A percentile compares a stretch with the other conserved stretches of the same genome.
These are phyloP conservation scores for Starmerella cellae DNA, from an alignment of 805 yeast genomes.

Conservation along the genomic window DNA sequence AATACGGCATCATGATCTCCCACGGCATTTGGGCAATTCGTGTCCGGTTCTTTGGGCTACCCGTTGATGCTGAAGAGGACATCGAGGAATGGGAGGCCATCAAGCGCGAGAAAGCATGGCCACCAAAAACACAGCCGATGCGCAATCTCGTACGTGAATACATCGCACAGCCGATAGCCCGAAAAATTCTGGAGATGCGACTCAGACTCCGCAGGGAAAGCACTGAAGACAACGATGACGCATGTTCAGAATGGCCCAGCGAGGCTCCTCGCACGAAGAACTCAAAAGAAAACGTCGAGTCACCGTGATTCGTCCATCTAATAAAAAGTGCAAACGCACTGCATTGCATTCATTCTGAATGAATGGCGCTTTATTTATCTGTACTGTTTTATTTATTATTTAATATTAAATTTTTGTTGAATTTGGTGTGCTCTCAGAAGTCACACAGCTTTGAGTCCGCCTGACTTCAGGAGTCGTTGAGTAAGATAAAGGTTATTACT, in stretches of 20 bases:
- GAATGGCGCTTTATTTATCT: too few species aligned
- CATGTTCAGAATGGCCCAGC: neutral
- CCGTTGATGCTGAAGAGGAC: constrained; percentile 4
- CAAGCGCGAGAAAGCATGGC: constrained; percentile 7
- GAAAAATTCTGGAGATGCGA: neutral
- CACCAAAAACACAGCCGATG: constrained; percentile 7
- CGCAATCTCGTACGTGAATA: constrained; percentile 2
- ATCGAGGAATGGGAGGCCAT: constrained; percentile 3
- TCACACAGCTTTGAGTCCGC: too few species aligned
- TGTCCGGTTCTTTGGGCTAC: constrained; percentile 15
- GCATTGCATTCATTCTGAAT: too few species aligned
- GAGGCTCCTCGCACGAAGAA: too few species aligned
- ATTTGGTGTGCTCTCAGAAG: too few species aligned
- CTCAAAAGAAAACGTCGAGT: too few species aligned
- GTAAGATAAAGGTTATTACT: too few species aligned
- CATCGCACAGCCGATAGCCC: constrained; percentile 9
- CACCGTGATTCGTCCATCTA: too few species aligned
- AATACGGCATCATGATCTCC: constrained; percentile 59
- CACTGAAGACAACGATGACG: neutral
- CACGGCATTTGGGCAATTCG: constrained; percentile 56
- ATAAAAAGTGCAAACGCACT: too few species aligned
- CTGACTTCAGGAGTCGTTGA: too few species aligned
- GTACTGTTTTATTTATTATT: too few species aligned
- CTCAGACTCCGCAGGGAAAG: neutral
- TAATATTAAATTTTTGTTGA: too few species aligned